Percentiles rank a stretch among this genome's conserved stretches.
Evolutionary conservation across 1,139 yeast species (phyloP).

Genomic region (Candida tropicalis): DNA sequence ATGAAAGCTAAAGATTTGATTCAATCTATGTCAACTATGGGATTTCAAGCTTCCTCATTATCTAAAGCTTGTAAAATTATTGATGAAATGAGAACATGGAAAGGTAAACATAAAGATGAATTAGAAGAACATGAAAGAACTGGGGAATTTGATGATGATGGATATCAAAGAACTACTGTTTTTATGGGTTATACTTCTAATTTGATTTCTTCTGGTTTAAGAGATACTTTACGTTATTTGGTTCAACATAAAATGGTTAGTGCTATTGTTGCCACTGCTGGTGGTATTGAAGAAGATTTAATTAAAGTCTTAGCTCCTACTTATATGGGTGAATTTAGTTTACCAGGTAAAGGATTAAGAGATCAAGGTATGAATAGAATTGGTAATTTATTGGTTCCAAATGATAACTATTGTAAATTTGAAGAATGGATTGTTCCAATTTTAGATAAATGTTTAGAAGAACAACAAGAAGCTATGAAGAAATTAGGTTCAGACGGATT

Average conservation of each 20-base stretch:
- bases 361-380: constrained; percentile 97
- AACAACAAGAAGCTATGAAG: constrained; percentile 72
- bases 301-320: constrained; percentile 97
- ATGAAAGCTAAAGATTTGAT: constrained; percentile 80
- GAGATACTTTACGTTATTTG: constrained; percentile 85
- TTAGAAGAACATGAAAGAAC: constrained; percentile 69
- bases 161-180: constrained; percentile 83
- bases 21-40: constrained; percentile 87
- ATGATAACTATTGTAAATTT: constrained; percentile 94
- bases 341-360: constrained; percentile 80
- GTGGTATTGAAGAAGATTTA: constrained; percentile 96
- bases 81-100: constrained; percentile 89
- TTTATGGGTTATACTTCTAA: constrained; percentile 98
- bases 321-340: constrained; percentile 84
- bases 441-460: constrained; percentile 81
- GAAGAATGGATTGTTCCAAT: constrained; percentile 99
- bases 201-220: constrained; percentile 88
- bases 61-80: constrained; percentile 90
- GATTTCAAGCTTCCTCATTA: constrained; percentile 93
- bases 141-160: constrained; percentile 79
- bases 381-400: constrained; percentile 94
- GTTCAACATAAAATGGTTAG: constrained; percentile 94
- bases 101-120: constrained; percentile 71
- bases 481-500: constrained; percentile 62
- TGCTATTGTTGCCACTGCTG: constrained; percentile 94